Conservation (phyloP, 495 filamentous ascomycete genomes). For the Neurospora tetraspora region DNA sequence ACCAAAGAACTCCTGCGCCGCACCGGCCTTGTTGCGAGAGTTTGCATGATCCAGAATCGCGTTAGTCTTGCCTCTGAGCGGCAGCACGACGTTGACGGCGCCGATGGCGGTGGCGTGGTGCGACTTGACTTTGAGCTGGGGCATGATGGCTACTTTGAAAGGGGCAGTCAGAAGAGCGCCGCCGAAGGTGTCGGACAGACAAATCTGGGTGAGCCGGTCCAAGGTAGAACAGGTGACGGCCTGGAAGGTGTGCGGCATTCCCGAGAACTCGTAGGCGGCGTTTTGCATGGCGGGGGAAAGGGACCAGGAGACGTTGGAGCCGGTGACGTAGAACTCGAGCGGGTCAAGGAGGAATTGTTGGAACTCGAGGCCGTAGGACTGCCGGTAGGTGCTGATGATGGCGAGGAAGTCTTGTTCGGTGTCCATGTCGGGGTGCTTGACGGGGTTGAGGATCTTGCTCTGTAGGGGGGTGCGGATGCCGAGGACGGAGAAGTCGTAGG, state of each 20-base stretch:
- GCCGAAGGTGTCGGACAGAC: conserved; percentile 56
- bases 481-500: conserved; percentile 60
- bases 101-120: conserved; percentile 72
- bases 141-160: conserved; percentile 64
- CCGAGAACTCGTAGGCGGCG: conserved; percentile 60
- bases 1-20: conserved; percentile 60
- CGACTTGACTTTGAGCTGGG: conserved; percentile 56
- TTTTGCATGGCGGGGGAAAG: conserved; percentile 73
- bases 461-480: conserved; percentile 60
- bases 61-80: conserved; percentile 49
- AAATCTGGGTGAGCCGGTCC: conserved; percentile 52
- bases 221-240: conserved; percentile 54
- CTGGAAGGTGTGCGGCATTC: conserved; percentile 63
- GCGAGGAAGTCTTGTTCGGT: conserved; percentile 36
- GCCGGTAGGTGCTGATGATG: conserved; percentile 31
- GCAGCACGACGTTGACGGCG: conserved; percentile 74
- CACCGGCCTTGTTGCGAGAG: conserved; percentile 55
- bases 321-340: conserved; percentile 65
- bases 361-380: conserved; percentile 46
- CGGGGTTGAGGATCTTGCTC: conserved; percentile 56
- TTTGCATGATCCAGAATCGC: conserved; percentile 56
- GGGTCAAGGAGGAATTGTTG: conserved; percentile 50
- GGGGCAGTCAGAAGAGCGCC: conserved; percentile 65
- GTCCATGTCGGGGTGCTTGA: conserved; percentile 56
- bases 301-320: conserved; percentile 64